Conservation (phyloP, 2,329 filamentous ascomycete species). For the Pseudogymnoascus verrucosus region DNA sequence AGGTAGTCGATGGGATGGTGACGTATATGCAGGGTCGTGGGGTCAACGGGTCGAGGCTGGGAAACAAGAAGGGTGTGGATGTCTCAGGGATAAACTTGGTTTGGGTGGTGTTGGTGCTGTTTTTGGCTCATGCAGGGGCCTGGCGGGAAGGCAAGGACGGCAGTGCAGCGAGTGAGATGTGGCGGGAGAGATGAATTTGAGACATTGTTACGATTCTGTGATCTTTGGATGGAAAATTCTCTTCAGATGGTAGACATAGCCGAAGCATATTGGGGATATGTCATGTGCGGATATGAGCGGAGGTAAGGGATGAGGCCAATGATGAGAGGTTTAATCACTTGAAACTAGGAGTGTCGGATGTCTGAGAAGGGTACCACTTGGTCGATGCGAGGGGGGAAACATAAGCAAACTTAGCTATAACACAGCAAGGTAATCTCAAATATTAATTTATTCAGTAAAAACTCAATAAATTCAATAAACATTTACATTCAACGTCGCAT, state of each 20-base stretch:
- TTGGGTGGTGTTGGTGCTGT: background rate
- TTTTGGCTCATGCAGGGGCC: background rate
- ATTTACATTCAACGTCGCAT: background rate
- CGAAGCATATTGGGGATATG: background rate
- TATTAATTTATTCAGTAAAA: background rate
- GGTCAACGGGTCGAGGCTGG: slow-evolving; percentile 3
- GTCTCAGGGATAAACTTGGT: slow-evolving; percentile 5
- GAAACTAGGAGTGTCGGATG: background rate
- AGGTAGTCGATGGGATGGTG: background rate
- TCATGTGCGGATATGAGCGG: background rate
- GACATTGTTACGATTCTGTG: background rate
- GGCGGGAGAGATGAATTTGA: background rate
- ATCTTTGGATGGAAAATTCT: background rate
- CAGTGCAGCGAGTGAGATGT: background rate
- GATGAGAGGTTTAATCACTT: background rate
- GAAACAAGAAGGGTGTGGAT: slow-evolving; percentile 3
- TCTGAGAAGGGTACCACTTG: background rate
- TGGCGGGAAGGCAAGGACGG: slow-evolving; percentile 7
- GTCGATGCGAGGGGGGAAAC: background rate
- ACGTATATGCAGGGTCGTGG: slow-evolving; percentile 7
- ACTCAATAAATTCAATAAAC: background rate
- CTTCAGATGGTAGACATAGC: background rate
- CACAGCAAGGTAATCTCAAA: background rate
- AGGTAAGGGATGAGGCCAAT: background rate
- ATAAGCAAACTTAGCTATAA: background rate